phyloP scores from a whole-genome alignment of 768 basidiomycete species.

The Boletus tomentosulus region DNA sequence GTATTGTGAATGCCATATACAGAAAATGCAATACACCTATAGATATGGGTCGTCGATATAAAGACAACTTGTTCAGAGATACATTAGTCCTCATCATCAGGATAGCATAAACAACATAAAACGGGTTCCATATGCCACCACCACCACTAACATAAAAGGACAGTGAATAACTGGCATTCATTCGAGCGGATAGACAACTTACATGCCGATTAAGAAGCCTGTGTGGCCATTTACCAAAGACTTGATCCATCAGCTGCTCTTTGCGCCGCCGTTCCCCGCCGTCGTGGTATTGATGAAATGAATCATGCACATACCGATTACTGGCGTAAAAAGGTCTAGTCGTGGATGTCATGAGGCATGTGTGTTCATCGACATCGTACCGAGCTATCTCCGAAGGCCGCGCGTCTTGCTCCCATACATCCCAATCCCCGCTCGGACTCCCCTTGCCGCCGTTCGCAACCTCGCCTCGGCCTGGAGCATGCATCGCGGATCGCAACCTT shows the following conservation, averaged over 20 bases:
- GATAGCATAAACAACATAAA: slow-evolving; percentile 56
- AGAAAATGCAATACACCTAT: background rate
- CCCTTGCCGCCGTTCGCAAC: background rate
- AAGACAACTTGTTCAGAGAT: background rate
- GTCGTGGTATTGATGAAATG: background rate
- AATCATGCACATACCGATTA: slow-evolving; percentile 20
- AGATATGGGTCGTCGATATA: background rate
- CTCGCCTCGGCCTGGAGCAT: background rate
- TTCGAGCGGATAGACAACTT: slow-evolving; percentile 24
- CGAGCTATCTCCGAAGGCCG: slow-evolving; percentile 8
- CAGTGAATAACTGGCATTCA: background rate
- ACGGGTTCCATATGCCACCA: slow-evolving; percentile 70
- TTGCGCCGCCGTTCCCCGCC: slow-evolving; percentile 35
- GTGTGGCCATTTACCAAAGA: slow-evolving; percentile 65
- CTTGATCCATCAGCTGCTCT: slow-evolving; percentile 44
- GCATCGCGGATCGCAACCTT: slow-evolving; percentile 8
- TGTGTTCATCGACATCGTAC: slow-evolving; percentile 33
- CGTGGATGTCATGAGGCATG: slow-evolving; percentile 34
- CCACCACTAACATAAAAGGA: slow-evolving; percentile 62
- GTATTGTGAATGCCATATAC: background rate
- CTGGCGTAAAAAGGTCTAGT: slow-evolving; percentile 16
- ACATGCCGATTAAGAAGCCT: slow-evolving; percentile 70
- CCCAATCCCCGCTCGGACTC: background rate
- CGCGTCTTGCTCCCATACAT: slow-evolving; percentile 1
- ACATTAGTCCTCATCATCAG: slow-evolving; percentile 46